A percentile compares a stretch with the other conserved stretches of the same genome.
These are phyloP conservation scores for Besnoitia besnoiti DNA, from an alignment of 169 alveolate genomes.

Conservation along the genomic window DNA sequence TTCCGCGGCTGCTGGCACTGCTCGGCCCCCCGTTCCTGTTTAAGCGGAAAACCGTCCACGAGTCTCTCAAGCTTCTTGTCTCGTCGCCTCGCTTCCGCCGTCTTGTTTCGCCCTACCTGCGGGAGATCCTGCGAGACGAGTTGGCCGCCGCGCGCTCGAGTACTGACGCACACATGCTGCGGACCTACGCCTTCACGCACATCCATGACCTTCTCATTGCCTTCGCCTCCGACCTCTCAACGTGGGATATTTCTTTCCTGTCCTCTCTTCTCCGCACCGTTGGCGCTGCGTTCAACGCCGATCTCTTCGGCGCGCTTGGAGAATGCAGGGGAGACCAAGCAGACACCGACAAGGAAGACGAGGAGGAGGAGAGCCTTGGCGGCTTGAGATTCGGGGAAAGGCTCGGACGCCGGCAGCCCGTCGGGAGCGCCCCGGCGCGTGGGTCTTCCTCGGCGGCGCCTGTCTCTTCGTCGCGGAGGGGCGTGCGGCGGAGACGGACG, in stretches of 20 bases:
- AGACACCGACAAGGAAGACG: not conserved
- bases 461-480: not conserved
- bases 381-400: not conserved
- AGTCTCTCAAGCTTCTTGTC: constrained; percentile 54
- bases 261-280: not conserved
- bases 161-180: not conserved
- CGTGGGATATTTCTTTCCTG: constrained; percentile 29
- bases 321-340: not conserved
- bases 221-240: not conserved
- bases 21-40: constrained; percentile 53
- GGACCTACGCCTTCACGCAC: not conserved
- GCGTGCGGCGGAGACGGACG: not conserved
- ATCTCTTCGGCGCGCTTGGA: not conserved
- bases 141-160: not conserved
- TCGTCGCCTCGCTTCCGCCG: constrained; percentile 46
- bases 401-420: not conserved
- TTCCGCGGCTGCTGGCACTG: constrained; percentile 52
- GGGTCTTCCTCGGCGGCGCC: not conserved
- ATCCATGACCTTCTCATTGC: constrained; percentile 5
- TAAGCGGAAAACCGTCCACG: constrained; percentile 62
- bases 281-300: constrained; percentile 17
- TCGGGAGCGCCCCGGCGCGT: not conserved
- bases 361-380: not conserved
- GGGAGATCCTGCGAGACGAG: not conserved
- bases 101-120: not conserved